phyloP scores from a whole-genome alignment of 2,329 filamentous ascomycete genomes.

The Botryotinia narcissicola region DNA sequence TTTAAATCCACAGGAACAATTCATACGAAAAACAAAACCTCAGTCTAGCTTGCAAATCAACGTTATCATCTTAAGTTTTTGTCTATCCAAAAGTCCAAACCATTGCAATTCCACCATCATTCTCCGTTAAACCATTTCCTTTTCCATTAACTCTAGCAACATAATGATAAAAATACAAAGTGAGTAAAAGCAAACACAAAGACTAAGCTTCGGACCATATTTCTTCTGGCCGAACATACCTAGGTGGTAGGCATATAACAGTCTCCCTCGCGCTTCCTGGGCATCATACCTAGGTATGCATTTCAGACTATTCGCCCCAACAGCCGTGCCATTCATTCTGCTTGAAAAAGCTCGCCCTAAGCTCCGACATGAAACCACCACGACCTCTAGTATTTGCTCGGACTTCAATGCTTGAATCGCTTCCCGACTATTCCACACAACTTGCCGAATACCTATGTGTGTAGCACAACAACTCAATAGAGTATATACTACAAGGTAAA shows the following conservation, averaged over 20 bases:
- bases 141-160: slow-evolving; percentile 16
- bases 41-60: not conserved
- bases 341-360: not conserved
- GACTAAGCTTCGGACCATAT: not conserved
- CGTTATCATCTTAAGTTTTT: not conserved
- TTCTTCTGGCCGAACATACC: not conserved
- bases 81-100: slow-evolving; percentile 17
- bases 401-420: not conserved
- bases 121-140: not conserved
- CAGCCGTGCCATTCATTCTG: not conserved
- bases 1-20: not conserved
- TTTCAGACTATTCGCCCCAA: not conserved
- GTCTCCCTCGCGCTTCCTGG: not conserved
- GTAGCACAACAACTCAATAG: slow-evolving; percentile 1
- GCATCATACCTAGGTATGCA: not conserved
- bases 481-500: slow-evolving; percentile 5
- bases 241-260: not conserved
- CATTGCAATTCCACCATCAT: slow-evolving; percentile 13
- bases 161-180: slow-evolving; percentile 13
- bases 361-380: not conserved
- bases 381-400: not conserved
- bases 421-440: not conserved
- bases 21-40: not conserved
- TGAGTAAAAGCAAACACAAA: not conserved
- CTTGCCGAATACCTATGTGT: not conserved